Evolutionary conservation across 2,329 filamentous ascomycete genomes (phyloP), one percentile per base, ranked within the genome.

Genomic region (Colletotrichum salicis): DNA sequence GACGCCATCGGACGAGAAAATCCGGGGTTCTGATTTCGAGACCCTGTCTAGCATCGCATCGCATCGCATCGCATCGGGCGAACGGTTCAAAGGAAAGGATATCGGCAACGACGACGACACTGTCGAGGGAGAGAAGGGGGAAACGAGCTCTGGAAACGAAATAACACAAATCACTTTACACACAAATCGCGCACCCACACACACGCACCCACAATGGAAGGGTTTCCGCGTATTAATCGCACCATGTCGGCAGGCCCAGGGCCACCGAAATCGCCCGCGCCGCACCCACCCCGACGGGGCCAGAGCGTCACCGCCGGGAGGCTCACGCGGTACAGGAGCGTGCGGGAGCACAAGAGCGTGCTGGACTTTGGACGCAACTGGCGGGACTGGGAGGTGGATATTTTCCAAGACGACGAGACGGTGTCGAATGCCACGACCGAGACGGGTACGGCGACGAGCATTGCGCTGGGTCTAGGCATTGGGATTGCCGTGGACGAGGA

Each of bases 361-460:
- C 48, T 72, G 55, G 70, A 72, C 31, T 72, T 72, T 72, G 70
- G 70, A 35, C 65, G 60, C 29, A 55, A 72, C 60, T 72, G 70
- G 70, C 55, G 65, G 66, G 70, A 72, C 48, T 72, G 70, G 70
- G 70, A 72, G 15, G 70, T 72, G 66, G 65, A 72, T 19, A 72
- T 72, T 31, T 72, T 72, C 27, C 70, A 45, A 35, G 70, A 72
- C 22, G 70, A 72, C 19, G 70, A 72, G n/a, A 54, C 66, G 19
- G 66, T 48, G 60, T 72, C 70, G 59, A 72, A 69, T 64, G 70
- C 70, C 55, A 72, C 70, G 70, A 70, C 70, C 65, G 70, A 72
- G 60, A 72, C 70, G 29, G 70, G 66, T 19, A 70, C 70, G 29
- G 70, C 66, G 60, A 70, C 70, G 60, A 70, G 70, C 66, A 64